Evolutionary conservation across 2,329 filamentous ascomycete species (phyloP).

Genomic region (Triangularia verruculosa): DNA sequence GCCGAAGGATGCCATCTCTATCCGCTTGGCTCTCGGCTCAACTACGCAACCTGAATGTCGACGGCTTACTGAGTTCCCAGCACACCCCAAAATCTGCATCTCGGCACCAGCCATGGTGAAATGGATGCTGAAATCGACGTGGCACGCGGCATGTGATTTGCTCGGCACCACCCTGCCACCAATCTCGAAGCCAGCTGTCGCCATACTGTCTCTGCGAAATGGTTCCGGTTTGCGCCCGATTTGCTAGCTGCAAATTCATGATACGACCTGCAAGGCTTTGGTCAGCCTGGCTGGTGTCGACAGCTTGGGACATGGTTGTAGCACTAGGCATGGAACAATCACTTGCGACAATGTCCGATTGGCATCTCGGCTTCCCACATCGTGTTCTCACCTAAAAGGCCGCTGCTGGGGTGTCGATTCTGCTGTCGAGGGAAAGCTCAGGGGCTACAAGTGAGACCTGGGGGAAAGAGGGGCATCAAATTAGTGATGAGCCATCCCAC

Average conservation of each 20-base stretch:
- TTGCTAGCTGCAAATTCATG: not conserved
- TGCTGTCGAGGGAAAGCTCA: not conserved
- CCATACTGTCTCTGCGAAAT: not conserved
- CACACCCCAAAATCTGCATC: not conserved
- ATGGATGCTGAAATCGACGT: not conserved
- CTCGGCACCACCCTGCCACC: not conserved
- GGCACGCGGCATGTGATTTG: not conserved
- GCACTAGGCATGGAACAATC: not conserved
- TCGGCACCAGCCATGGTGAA: not conserved
- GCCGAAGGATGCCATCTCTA: not conserved
- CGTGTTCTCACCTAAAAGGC: not conserved
- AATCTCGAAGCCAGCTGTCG: not conserved
- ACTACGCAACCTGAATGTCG: not conserved
- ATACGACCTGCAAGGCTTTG: no score
- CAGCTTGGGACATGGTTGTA: not conserved
- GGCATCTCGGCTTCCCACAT: not conserved
- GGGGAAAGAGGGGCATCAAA: not conserved
- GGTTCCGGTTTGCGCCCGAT: not conserved
- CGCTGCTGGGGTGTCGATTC: not conserved
- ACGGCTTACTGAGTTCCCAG: not conserved
- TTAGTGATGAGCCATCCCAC: not conserved
- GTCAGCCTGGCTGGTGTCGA: not conserved
- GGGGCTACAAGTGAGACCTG: not conserved
- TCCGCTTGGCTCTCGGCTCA: not conserved
- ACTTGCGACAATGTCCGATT: not conserved